Evolutionary conservation across 495 filamentous ascomycete species (phyloP), one percentile per base, ranked within the genome.

Genomic region (Neurospora sublineolata): DNA sequence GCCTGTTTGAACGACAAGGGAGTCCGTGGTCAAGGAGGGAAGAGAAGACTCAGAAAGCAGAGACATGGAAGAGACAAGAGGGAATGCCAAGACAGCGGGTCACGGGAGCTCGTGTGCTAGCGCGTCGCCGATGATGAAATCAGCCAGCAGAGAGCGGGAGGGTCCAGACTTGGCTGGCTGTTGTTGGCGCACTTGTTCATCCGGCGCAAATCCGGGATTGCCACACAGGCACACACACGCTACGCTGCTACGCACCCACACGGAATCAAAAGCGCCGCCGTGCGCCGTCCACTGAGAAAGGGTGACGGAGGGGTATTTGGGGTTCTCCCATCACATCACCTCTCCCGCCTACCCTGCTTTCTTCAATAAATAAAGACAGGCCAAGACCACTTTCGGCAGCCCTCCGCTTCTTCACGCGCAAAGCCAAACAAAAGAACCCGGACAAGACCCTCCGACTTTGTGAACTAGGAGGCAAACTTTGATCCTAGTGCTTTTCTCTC

Each of bases 51-150:
- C 27, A 6, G 23, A 18, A 18, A 23, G 23, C 14, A 64, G 27
- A 60, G 27, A 64, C 52, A 64, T 64, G 9, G 52, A 64, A 36
- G 52, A 64, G 27, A 64, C 52, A 33, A 33, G 52, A 64, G 52
- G 52, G 23, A 64, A 64, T 64, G 52, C 52, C 36, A 64, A 30
- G 46, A 42, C 18, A 14, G n/a, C 14, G 40, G 60, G 74, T 79
- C 78, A 78, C 77, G 77, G 74, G 78, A 78, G 72, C 72, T 78
- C 78, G 78, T 75, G 77, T 77, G 71, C 44, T 72, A 76, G 78
- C 78, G 78, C 76, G 78, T 73, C 73, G 38, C 23, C 58, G 58
- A 64, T 64, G 27, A 33, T 58, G 44, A 52, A 52, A 52, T 52
- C 44, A 52, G 44, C 46, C 46, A 58, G 46, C 70, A 71, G 52